Evolutionary conservation across 169 alveolate genomes (phyloP), one percentile per base, ranked within the genome.

Genomic region (Eimeria falciformis): DNA sequence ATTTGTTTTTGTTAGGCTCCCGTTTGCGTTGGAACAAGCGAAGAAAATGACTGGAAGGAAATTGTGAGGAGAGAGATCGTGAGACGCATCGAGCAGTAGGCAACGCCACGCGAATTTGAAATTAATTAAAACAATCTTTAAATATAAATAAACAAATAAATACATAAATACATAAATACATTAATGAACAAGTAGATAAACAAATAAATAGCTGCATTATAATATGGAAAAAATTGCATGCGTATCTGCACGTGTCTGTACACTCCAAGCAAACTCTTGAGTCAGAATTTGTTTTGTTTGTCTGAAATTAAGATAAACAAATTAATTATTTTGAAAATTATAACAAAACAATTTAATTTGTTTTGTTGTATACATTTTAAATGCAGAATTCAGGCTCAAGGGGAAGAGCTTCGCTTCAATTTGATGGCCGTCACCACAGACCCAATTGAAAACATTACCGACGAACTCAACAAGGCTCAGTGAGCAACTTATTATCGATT

Each of bases 361-460:
- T 23, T 77, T 0, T 25, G 25, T 21, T 1, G 50, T 53, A 81
- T 62, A 68, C n/a, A n/a, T n/a, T n/a, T n/a, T 2, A 33, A 33
- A 68, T 68, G 17, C 88, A 89, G 90, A 45, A 43, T 66, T 53
- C 86, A 17, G 88, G 18, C n/a, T 25, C n/a, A 56, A 11, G 68
- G 65, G 21, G 94, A 89, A 6, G 94, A 91, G 66, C 53, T 91
- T 14, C 91, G 94, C 12, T 91, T 91, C 56, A 91, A 62, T 66
- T 81, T 91, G 9, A 47, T 91, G 79, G 87, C 91, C 0, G 83
- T 82, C n/a, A 45, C 46, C 25, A 69, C 55, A 40, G 85, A 91
- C 37, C 33, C 43, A 2, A 58, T 29, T 53, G 43, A 37, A 21
- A 25, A n/a, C 11, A 33, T 53, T 2, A 21, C 75, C 23, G 29